Conservation (phyloP, 371 early-diverging fungal species). For the Circinella umbellata region DNA sequence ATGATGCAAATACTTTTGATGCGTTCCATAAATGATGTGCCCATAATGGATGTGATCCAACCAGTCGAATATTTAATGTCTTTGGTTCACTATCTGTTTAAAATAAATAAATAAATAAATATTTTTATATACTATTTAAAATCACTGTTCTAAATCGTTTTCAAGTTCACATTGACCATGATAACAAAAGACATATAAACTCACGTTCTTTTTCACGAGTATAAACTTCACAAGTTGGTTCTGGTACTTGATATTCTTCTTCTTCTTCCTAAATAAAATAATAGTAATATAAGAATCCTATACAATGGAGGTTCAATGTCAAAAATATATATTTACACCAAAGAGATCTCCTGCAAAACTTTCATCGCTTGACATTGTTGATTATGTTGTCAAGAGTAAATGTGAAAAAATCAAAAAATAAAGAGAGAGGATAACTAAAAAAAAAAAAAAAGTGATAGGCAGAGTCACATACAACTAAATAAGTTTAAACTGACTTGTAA, state of each 20-base stretch:
- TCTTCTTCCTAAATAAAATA: constrained; percentile 10
- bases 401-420: constrained; percentile 4
- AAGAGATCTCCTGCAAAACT: constrained; percentile 52
- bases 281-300: no score
- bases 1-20: constrained; percentile 78
- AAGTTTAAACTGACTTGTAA: no score
- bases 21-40: constrained; percentile 94
- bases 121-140: no score
- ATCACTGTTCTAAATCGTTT: no score
- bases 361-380: constrained; percentile 36
- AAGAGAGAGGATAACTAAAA: no score
- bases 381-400: constrained; percentile 1
- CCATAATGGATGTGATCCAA: constrained; percentile 87
- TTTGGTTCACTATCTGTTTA: constrained; percentile 14
- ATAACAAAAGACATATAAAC: neutral
- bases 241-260: constrained; percentile 51
- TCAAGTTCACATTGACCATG: no score
- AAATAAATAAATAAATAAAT: neutral
- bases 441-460: neutral
- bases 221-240: constrained; percentile 59
- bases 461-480: neutral
- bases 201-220: constrained; percentile 38
- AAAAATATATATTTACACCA: constrained; percentile 32
- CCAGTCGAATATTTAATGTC: constrained; percentile 62
- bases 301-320: no score